Base-by-base conservation (phyloP, 768 basidiomycete species). In the Hortiboletus campestris region DNA sequence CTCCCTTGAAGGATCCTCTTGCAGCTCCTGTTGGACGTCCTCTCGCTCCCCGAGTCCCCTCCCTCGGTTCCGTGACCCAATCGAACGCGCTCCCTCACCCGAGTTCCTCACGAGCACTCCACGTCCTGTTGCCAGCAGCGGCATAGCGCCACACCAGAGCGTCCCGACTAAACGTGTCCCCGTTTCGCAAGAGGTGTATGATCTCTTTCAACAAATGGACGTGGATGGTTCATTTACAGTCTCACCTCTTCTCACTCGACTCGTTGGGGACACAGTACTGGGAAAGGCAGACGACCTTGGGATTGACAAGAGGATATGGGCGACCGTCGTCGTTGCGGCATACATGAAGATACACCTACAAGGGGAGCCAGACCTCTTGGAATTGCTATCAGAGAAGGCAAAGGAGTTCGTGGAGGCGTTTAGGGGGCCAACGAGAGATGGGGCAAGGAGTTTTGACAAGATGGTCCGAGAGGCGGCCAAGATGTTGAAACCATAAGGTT, bases 171-270 rank as follows among this genome's bases (percentile, higher is more conserved):
- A 4, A 14, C 63, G 29, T 13, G 42, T 40, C 16, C 61, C 62
- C 0, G 42, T 76, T 12, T 20, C 62, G 2, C 49, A 36, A 4
- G 63, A 69, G 31, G 73, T 79, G 6, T 56, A 76, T 17, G 51
- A 71, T 3, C 65, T 84, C 39, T 65, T 79, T 12, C 57, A 59
- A 14, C 55, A 78, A 20, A 79, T 82, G 68, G 45, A 57, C 3
- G 72, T 73, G 28, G 78, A 83, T 47, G 84, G 84, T 0, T 81
- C 81, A 1, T 84, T 81, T 64, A n/a, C 60, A 7, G 55, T 67
- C 2, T 60, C 70, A 32, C 60, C 72, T 4, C 39, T 61, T 1
- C 65, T 82, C 8, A 59, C 58, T 0, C 46, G 11, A 14, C 63
- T 84, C 35, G 69, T 81, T 6, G 80, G 80, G 8, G 49, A 63